A percentile compares a stretch with the other conserved stretches of the same genome.
phyloP scores from a whole-genome alignment of 768 basidiomycete genomes.

The Mrakia gelida region DNA sequence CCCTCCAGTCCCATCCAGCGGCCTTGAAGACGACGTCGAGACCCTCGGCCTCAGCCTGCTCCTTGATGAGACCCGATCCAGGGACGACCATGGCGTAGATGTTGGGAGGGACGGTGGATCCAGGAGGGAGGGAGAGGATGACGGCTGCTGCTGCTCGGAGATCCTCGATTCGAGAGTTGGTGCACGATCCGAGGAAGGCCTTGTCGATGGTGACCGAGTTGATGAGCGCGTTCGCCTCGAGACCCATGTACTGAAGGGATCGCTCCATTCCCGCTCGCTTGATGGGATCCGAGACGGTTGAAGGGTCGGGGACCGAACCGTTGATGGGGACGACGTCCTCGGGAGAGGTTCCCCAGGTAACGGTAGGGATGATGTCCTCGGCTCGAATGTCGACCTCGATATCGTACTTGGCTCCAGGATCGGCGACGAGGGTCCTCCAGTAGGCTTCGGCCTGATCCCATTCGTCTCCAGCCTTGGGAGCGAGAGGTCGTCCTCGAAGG shows the following conservation, averaged over 20 bases:
- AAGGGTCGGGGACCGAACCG: conserved; percentile 72
- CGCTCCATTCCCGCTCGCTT: conserved; percentile 68
- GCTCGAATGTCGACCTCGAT: conserved; percentile 73
- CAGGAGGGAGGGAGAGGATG: conserved; percentile 57
- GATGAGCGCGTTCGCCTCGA: conserved; percentile 70
- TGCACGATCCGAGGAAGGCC: conserved; percentile 91
- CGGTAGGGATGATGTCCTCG: conserved; percentile 79
- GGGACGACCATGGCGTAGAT: conserved; percentile 88
- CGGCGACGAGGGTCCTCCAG: conserved; percentile 73
- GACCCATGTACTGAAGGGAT: conserved; percentile 80
- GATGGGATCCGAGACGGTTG: conserved; percentile 58
- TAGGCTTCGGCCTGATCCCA: conserved; percentile 84
- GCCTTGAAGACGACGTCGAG: conserved; percentile 79
- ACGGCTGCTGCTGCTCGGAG: conserved; percentile 78
- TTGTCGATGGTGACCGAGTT: conserved; percentile 77
- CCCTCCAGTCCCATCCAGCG: conserved; percentile 91
- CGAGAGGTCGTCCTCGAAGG: conserved; percentile 71
- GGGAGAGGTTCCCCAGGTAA: conserved; percentile 90
- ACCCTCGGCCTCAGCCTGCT: conserved; percentile 85
- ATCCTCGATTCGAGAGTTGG: conserved; percentile 90
- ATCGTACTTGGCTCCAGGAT: conserved; percentile 80
- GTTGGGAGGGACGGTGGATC: conserved; percentile 59
- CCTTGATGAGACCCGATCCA: conserved; percentile 82
- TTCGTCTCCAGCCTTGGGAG: conserved; percentile 68
- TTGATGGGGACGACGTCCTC: conserved; percentile 82